phyloP scores from a whole-genome alignment of 768 basidiomycete genomes.

The Boletus sp. region DNA sequence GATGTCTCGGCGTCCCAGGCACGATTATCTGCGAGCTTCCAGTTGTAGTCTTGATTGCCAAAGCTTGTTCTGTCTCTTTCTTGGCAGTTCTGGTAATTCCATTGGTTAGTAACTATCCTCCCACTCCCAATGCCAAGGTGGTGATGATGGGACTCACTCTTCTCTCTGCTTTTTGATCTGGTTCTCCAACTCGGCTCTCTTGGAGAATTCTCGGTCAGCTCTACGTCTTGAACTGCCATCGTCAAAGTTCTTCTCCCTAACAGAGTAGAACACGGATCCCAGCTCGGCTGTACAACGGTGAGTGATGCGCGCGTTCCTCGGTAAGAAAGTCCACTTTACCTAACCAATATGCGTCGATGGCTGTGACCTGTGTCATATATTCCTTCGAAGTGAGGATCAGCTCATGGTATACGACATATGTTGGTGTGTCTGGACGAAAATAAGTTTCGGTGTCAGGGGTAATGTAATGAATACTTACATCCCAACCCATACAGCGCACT shows the following conservation, averaged over 20 bases:
- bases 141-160: constrained; percentile 39
- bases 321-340: constrained; percentile 45
- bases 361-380: constrained; percentile 99
- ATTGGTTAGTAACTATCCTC: constrained; percentile 5
- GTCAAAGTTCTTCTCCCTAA: constrained; percentile 97
- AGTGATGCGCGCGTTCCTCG: neutral
- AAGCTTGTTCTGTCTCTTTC: constrained; percentile 58
- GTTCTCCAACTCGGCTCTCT: constrained; percentile 85
- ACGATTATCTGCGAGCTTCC: constrained; percentile 67
- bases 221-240: constrained; percentile 73
- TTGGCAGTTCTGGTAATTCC: constrained; percentile 48
- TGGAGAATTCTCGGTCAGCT: constrained; percentile 88
- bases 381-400: constrained; percentile 92
- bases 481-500: constrained; percentile 95
- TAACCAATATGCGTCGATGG: constrained; percentile 96
- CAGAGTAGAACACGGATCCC: constrained; percentile 95
- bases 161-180: constrained; percentile 85
- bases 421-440: constrained; percentile 71
- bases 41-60: constrained; percentile 50
- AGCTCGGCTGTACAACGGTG: constrained; percentile 64
- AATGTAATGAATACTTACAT: constrained; percentile 50
- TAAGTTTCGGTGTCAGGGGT: neutral
- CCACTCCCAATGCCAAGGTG: neutral
- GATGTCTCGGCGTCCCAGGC: constrained; percentile 76
- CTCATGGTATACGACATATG: constrained; percentile 97